A percentile compares a stretch with the other conserved stretches of the same genome.
Conservation (phyloP, 768 basidiomycete genomes). For the Suillus luteus region DNA sequence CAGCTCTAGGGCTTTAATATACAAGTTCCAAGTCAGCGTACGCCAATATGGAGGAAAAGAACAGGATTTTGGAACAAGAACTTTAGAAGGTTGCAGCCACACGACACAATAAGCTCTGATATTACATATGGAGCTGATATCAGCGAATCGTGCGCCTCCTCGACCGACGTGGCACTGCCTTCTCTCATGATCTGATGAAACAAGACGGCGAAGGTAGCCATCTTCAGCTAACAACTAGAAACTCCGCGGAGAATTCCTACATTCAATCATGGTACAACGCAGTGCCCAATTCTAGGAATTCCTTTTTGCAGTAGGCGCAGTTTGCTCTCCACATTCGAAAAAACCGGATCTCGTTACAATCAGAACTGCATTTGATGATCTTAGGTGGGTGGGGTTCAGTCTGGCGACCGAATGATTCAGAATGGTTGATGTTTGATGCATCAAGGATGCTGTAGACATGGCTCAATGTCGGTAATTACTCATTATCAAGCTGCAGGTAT, state of each 20-base stretch:
- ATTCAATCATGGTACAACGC: slow-evolving; percentile 22
- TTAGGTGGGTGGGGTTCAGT: slow-evolving; percentile 60
- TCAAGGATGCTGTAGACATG: slow-evolving; percentile 77
- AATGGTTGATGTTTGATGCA: slow-evolving; percentile 68
- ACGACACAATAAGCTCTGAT: neutral
- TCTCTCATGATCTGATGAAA: slow-evolving; percentile 52
- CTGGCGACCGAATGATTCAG: slow-evolving; percentile 64
- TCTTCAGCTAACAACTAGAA: slow-evolving; percentile 41
- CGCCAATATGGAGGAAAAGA: slow-evolving; percentile 3
- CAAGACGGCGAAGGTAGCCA: slow-evolving; percentile 61
- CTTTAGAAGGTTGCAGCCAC: neutral
- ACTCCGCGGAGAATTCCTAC: slow-evolving; percentile 22
- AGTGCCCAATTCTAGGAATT: slow-evolving; percentile 56
- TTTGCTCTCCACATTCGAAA: slow-evolving; percentile 48
- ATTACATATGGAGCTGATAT: slow-evolving; percentile 26
- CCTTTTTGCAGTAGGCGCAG: slow-evolving; percentile 65
- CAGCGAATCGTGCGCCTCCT: slow-evolving; percentile 47
- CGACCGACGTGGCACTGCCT: slow-evolving; percentile 67
- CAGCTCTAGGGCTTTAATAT: neutral
- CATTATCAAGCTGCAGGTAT: neutral
- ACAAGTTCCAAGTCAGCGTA: neutral
- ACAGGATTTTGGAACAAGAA: slow-evolving; percentile 3
- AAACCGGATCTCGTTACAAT: slow-evolving; percentile 35
- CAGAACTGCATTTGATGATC: slow-evolving; percentile 54
- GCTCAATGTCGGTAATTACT: slow-evolving; percentile 53